Conservation (phyloP, 2,329 filamentous ascomycete species). For the Neopestalotiopsis clavispora region DNA sequence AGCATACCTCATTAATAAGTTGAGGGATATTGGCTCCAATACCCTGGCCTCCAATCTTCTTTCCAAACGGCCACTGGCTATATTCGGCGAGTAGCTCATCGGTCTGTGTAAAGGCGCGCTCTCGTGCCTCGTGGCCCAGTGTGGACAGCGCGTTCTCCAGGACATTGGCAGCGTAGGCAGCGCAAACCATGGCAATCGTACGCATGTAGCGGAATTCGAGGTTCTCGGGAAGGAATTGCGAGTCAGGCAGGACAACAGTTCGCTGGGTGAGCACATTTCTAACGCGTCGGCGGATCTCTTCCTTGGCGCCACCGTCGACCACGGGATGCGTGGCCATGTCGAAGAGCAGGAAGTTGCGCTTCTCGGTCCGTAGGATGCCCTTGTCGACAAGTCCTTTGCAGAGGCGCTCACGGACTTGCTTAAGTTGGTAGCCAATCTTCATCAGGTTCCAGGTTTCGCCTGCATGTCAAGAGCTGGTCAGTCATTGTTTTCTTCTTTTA, state of each 20-base stretch:
- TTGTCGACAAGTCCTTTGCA: slow-evolving; percentile 98
- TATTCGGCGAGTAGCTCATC: slow-evolving; percentile 93
- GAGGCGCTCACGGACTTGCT: slow-evolving; percentile 96
- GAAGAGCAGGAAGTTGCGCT: slow-evolving; percentile 98
- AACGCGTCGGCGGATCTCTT: slow-evolving; percentile 92
- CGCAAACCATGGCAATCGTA: slow-evolving; percentile 95
- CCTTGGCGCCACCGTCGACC: slow-evolving; percentile 94
- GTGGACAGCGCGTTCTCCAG: slow-evolving; percentile 96
- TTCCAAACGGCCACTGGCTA: slow-evolving; percentile 95
- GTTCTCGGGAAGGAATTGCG: slow-evolving; percentile 90
- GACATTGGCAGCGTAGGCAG: slow-evolving; percentile 96
- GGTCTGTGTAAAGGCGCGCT: slow-evolving; percentile 94
- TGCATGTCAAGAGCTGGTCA: slow-evolving; percentile 43
- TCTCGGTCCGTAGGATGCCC: slow-evolving; percentile 96
- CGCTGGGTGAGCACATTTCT: slow-evolving; percentile 91
- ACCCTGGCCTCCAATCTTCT: slow-evolving; percentile 77
- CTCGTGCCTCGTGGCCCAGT: slow-evolving; percentile 90
- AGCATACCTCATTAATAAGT: slow-evolving; percentile 73
- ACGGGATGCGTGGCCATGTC: slow-evolving; percentile 99
- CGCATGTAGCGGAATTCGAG: slow-evolving; percentile 93
- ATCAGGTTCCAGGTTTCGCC: slow-evolving; percentile 99
- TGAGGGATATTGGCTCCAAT: slow-evolving; percentile 93
- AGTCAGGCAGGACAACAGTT: slow-evolving; percentile 86
- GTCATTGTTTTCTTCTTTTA: slow-evolving; percentile 19
- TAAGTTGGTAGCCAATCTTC: slow-evolving; percentile 99